Evolutionary conservation across 1,284 basidiomycete species (phyloP), one percentile per base, ranked within the genome.

Genomic region (Omphalotus olearius): DNA sequence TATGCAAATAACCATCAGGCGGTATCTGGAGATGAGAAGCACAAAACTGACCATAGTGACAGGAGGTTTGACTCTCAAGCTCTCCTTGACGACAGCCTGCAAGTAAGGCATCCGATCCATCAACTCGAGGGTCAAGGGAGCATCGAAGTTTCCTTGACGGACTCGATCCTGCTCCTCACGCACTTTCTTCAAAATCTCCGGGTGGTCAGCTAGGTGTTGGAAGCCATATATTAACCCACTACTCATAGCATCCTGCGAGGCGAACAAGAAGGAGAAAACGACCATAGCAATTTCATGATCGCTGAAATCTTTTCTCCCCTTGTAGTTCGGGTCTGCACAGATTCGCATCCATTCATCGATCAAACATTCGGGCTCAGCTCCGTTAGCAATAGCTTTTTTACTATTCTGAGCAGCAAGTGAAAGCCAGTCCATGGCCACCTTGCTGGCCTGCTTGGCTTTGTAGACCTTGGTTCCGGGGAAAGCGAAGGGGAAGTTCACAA

Each of bases 401-500:
- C 86, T 88, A 60, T 82, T 80, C 39, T 79, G 75, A 0, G 93
- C 91, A 18, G 94, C 93, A 56, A 84, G 74, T 64, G 83, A 82
- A 53, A 98, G 80, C 82, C 88, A 91, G 63, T 82, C 79, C 76
- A 96, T 82, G 6, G 93, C 92, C 42, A 78, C 75, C 70, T 98
- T 98, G 64, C 96, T 86, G 4, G 93, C 91, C 71, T 97, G 85
- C 62, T 96, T 90, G 1, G 96, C 96, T 58, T 87, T 90, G 75
- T 91, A 99, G 47, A 98, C 85, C 69, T 98, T 98, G 53, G 96
- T 99, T 28, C 97, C 97, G 28, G 94, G 94, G 45, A 95, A 61
- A n/a, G 93, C 88, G 57, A 99, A 74, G 20, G 96, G 96, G 78
- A 99, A 99, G 78, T 99, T 99, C 77, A 99, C 96, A 52, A 99